Evolutionary conservation across 805 yeast genomes (phyloP).

Genomic region (Saitoella complicata): DNA sequence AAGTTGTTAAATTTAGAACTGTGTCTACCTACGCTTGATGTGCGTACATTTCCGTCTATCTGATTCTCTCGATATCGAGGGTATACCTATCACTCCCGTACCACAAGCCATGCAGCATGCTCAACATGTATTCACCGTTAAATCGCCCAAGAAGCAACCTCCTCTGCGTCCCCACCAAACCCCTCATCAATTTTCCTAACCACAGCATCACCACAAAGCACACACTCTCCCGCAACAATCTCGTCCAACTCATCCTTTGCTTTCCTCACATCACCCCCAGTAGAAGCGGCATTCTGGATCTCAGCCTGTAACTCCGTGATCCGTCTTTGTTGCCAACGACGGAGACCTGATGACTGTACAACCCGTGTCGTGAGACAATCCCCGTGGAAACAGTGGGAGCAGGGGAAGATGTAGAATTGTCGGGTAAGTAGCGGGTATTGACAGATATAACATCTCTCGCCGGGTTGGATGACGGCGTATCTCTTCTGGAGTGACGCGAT

Average conservation of each 20-base stretch:
- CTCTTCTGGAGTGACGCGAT: slow-evolving; percentile 35
- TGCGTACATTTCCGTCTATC: too few relatives aligned
- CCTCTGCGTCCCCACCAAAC: slow-evolving; percentile 29
- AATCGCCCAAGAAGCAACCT: slow-evolving; percentile 34
- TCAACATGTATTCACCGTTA: slow-evolving; percentile 10
- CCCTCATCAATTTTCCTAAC: slow-evolving; percentile 55
- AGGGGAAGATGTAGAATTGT: slow-evolving; percentile 69
- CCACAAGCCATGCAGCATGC: too few relatives aligned
- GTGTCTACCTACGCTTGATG: too few relatives aligned
- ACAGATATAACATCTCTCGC: slow-evolving; percentile 67
- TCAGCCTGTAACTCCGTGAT: slow-evolving; percentile 38
- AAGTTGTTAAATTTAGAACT: too few relatives aligned
- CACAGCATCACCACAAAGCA: slow-evolving; percentile 58
- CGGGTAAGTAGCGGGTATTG: slow-evolving; percentile 50
- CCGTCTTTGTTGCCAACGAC: slow-evolving; percentile 34
- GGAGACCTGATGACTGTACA: slow-evolving; percentile 46
- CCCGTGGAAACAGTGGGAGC: slow-evolving; percentile 77
- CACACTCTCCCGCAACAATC: slow-evolving; percentile 47
- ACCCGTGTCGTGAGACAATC: slow-evolving; percentile 64
- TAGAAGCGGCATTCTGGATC: slow-evolving; percentile 22
- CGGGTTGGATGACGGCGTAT: slow-evolving; percentile 59
- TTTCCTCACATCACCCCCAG: slow-evolving; percentile 10
- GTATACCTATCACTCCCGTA: too few relatives aligned
- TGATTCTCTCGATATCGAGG: too few relatives aligned
- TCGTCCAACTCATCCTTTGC: slow-evolving; percentile 30